Conservation (phyloP, 129 eudicot species). For the Mikania micrantha region DNA sequence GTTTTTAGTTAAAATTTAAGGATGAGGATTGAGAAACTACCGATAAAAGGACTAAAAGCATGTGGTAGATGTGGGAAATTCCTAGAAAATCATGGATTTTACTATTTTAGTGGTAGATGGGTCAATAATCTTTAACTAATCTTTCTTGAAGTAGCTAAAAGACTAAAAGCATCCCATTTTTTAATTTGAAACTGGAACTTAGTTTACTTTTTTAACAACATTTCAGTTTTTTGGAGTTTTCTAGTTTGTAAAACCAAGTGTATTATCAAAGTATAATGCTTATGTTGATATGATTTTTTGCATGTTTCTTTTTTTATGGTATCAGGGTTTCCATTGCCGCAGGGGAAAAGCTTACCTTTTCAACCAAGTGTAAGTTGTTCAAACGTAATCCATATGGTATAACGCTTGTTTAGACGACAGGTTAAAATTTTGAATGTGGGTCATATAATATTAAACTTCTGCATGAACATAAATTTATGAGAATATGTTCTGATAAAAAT, state of each 20-base stretch:
- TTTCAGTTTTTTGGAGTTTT: neutral
- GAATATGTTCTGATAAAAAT: too few relatives aligned
- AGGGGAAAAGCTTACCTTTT: constrained; percentile 87
- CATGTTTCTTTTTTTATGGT: neutral
- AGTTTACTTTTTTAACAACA: neutral
- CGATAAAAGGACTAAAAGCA: too few relatives aligned
- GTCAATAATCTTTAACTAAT: neutral
- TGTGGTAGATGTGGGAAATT: too few relatives aligned
- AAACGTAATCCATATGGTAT: neutral
- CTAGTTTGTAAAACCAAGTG: neutral
- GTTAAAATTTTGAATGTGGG: neutral
- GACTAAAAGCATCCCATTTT: neutral
- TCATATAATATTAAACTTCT: neutral
- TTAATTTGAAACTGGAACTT: neutral
- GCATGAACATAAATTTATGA: neutral
- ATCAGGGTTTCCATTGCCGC: constrained; percentile 69
- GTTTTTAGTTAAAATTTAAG: too few relatives aligned
- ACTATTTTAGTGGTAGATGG: neutral
- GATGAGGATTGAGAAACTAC: too few relatives aligned
- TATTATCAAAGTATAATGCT: constrained; percentile 2
- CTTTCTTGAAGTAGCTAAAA: neutral
- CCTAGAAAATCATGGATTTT: too few relatives aligned
- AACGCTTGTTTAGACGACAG: neutral
- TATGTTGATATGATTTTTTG: neutral
- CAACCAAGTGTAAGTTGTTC: constrained; percentile 61